Percentiles rank a stretch among this genome's conserved stretches.
Evolutionary conservation across 169 alveolate genomes (phyloP).

Genomic region (Babesia divergens): DNA sequence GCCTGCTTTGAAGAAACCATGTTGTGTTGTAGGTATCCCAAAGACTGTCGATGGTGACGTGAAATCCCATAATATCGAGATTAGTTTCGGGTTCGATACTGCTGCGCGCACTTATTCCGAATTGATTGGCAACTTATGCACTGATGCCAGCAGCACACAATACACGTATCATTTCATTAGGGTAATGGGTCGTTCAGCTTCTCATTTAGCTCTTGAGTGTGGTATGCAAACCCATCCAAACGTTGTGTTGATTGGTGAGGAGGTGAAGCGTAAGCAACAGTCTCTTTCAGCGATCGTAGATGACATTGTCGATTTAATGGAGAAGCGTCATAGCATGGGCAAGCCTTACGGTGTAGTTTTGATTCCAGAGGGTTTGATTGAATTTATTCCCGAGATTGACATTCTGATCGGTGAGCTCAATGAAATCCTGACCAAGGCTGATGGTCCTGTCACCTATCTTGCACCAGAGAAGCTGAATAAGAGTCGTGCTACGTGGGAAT

Average conservation of each 20-base stretch:
- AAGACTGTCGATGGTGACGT: constrained; percentile 99
- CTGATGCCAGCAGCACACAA: constrained; percentile 89
- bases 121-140: constrained; percentile 90
- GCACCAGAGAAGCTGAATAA: constrained; percentile 53
- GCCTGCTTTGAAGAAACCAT: constrained; percentile 51
- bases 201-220: constrained; percentile 95
- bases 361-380: constrained; percentile 97
- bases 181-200: constrained; percentile 98
- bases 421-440: constrained; percentile 75
- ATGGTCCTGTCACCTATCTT: constrained; percentile 25
- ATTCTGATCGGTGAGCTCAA: constrained; percentile 89
- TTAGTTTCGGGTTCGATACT: constrained; percentile 98
- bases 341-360: constrained; percentile 93
- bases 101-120: constrained; percentile 96
- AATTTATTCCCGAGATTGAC: constrained; percentile 93
- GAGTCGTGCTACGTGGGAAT: constrained; percentile 79
- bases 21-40: constrained; percentile 94
- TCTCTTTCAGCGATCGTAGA: constrained; percentile 86
- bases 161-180: constrained; percentile 94
- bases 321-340: constrained; percentile 84
- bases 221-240: constrained; percentile 95
- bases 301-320: constrained; percentile 87
- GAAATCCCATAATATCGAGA: constrained; percentile 91
- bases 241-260: constrained; percentile 92
- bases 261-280: constrained; percentile 83